phyloP scores from a whole-genome alignment of 2,329 filamentous ascomycete species.

The Colletotrichum theobromicola region DNA sequence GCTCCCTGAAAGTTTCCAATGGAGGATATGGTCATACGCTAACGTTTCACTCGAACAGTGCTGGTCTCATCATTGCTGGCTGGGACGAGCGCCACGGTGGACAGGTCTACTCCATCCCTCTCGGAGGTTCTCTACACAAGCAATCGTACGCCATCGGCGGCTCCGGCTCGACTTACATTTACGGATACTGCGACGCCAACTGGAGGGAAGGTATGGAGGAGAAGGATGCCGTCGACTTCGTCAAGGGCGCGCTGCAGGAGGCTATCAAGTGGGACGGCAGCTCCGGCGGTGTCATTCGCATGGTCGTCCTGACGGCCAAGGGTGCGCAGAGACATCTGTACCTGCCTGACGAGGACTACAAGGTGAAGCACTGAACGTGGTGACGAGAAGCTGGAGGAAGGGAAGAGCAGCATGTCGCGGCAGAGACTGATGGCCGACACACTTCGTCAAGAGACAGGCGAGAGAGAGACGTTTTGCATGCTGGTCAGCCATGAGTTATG shows the following conservation, averaged over 20 bases:
- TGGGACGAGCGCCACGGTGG: slow-evolving; percentile 95
- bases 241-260: slow-evolving; percentile 88
- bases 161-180: slow-evolving; percentile 98
- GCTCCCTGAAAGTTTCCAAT: not conserved
- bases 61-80: slow-evolving; percentile 97
- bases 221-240: slow-evolving; percentile 87
- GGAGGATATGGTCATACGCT: not conserved
- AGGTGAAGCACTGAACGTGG: slow-evolving; percentile 61
- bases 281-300: slow-evolving; percentile 95
- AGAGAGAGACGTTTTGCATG: not conserved
- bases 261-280: slow-evolving; percentile 99
- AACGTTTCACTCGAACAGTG: slow-evolving; percentile 46
- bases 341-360: slow-evolving; percentile 89
- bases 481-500: slow-evolving; percentile 10
- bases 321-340: slow-evolving; percentile 95
- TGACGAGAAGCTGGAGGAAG: slow-evolving; percentile 14
- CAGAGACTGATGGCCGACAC: not conserved
- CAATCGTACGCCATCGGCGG: slow-evolving; percentile 95
- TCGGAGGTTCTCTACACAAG: slow-evolving; percentile 97
- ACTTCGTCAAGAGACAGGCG: not conserved
- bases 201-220: slow-evolving; percentile 97
- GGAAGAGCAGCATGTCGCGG: not conserved
- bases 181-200: slow-evolving; percentile 96
- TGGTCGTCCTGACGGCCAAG: slow-evolving; percentile 92
- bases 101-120: slow-evolving; percentile 95